Conservation (phyloP, 192 early-diverging fungal species). For the Haplosporangium gracile region DNA sequence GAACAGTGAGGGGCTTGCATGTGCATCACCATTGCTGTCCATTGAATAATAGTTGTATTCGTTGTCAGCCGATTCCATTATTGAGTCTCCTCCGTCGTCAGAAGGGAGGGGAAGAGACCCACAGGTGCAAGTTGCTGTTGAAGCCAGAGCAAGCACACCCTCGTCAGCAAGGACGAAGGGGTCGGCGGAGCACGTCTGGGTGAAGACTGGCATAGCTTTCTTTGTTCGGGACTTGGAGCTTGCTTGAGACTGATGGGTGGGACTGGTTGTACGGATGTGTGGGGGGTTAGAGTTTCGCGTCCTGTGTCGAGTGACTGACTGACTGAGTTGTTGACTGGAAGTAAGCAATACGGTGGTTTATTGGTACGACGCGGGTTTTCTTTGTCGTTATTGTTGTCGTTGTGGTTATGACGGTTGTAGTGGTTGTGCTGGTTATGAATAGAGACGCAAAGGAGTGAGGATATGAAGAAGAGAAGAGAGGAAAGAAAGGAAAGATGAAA, state of each 20-base stretch:
- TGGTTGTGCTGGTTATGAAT: not conserved
- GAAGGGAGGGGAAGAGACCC: not conserved
- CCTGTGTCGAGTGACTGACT: not conserved
- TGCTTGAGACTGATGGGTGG: not conserved
- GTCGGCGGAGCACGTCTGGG: slow-evolving; percentile 25
- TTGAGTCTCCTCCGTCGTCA: slow-evolving; percentile 4
- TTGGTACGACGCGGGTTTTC: not conserved
- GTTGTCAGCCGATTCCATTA: not conserved
- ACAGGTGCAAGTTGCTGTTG: slow-evolving; percentile 20
- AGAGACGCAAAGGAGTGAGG: not conserved
- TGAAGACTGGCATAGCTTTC: slow-evolving; percentile 40
- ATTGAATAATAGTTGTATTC: not conserved
- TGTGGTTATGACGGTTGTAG: not conserved
- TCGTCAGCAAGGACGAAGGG: not conserved
- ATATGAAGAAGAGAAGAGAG: not conserved
- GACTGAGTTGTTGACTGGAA: no score
- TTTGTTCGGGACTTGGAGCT: not conserved
- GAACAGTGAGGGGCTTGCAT: not conserved
- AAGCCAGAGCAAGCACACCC: not conserved
- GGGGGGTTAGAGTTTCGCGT: not conserved
- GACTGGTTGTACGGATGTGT: not conserved
- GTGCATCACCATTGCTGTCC: not conserved
- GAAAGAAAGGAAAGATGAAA: not conserved
- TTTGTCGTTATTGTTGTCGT: not conserved
- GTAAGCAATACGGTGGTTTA: not conserved